Conservation (phyloP, 1,139 yeast species). For the Lodderomyces margitis region DNA sequence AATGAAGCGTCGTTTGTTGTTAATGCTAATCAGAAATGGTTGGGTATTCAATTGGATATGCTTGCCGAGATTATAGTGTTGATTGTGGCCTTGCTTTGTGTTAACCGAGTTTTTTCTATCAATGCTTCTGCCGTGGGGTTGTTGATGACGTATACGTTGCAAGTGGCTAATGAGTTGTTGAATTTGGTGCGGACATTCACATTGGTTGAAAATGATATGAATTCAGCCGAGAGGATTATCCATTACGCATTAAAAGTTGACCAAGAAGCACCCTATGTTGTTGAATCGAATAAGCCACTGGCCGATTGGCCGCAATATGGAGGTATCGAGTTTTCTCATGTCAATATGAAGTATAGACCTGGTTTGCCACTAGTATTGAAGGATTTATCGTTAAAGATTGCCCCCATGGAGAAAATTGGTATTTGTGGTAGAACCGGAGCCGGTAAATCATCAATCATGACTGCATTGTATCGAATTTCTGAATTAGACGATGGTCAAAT, state of each 20-base stretch:
- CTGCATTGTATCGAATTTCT: conserved; percentile 59
- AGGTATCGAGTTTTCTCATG: conserved; percentile 54
- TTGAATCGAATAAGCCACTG: conserved; percentile 51
- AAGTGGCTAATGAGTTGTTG: conserved; percentile 47
- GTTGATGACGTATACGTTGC: conserved; percentile 57
- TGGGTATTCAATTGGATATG: conserved; percentile 59
- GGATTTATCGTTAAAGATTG: conserved; percentile 43
- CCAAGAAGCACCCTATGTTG: conserved; percentile 41
- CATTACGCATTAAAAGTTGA: conserved; percentile 57
- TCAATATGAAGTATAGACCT: conserved; percentile 67
- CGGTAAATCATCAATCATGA: conserved; percentile 70
- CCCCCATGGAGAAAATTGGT: conserved; percentile 63
- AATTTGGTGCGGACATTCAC: conserved; percentile 55
- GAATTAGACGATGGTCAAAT: conserved; percentile 56
- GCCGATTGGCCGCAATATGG: conserved; percentile 46
- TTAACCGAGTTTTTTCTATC: conserved; percentile 59
- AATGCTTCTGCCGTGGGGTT: conserved; percentile 70
- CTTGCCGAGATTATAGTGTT: conserved; percentile 48
- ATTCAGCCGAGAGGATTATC: conserved; percentile 78
- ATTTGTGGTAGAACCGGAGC: conserved; percentile 83
- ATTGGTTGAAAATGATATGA: conserved; percentile 78
- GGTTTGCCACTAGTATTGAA: conserved; percentile 74
- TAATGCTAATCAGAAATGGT: conserved; percentile 77
- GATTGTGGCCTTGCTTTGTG: conserved; percentile 58
- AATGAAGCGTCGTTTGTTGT: conserved; percentile 71